Base-by-base conservation (phyloP, 352 stramenopile species). In the Pythium monospermum region DNA sequence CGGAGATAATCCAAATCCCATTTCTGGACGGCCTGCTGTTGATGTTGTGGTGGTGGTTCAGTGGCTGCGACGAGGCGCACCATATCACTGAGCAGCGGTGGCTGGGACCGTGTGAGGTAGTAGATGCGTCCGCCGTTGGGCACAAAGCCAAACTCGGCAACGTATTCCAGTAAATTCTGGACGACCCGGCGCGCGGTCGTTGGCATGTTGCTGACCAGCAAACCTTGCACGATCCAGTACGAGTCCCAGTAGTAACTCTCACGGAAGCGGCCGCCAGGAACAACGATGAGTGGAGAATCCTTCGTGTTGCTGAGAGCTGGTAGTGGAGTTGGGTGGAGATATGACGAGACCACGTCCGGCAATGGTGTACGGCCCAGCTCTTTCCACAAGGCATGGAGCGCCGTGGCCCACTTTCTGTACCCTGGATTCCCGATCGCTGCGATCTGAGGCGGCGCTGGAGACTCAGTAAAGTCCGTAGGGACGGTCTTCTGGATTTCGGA, bases 161-260 rank as follows among this genome's bases (percentile, higher is more conserved):
- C 60, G 45, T 83, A 71, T 46, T 79, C 63, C 6, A 82, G 49
- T 22, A 89, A 38, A 57, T 87, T 89, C 4, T 61, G 54, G 39
- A 87, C 61, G 12, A 83, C 57, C 19, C 61, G 62, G 22, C 53
- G 31, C 3, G 75, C 73, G 8, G 75, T 83, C 4, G 56, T 23
- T 19, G 49, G 35, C 73, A 87, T 81, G 30, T 64, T 60, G 40
- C 64, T 73, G 6, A 77, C 66, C 36, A 86, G 40, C 4, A 88
- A 57, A 2, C 76, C 73, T 44, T 63, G 25, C 32, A 88, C 51
- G 39, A 85, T 87, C 78, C 78, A 90, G 64, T 78, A 87, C 35
- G 59, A 69, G 59, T 90, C 78, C 78, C 78, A 88, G 54, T 88
- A 88, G 55, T 88, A 90, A 31, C 51, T 66, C 59, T 90, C 78